Percentiles rank a stretch among this genome's conserved stretches.
These are phyloP conservation scores for Xylariaceae sp. DNA, from an alignment of 2,329 filamentous ascomycete genomes.

Conservation along the genomic window DNA sequence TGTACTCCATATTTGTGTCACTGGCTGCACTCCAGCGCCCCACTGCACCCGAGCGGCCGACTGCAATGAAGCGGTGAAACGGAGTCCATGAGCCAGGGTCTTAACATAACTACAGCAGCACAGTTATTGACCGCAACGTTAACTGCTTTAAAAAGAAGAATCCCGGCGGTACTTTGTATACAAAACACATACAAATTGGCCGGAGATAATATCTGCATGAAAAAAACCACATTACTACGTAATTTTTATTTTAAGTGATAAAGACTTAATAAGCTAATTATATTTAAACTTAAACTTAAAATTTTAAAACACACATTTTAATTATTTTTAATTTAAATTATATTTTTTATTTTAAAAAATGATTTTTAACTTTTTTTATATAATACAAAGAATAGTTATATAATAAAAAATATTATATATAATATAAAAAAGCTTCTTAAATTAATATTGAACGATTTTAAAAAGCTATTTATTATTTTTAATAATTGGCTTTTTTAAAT, in stretches of 20 bases:
- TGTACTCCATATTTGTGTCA: too few species aligned
- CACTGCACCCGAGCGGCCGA: too few species aligned
- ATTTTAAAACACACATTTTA: not conserved
- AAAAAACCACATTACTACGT: not conserved
- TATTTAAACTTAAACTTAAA: not conserved
- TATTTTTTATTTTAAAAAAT: too few species aligned
- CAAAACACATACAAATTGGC: too few species aligned
- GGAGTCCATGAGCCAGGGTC: too few species aligned
- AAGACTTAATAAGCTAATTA: not conserved
- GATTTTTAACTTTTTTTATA: not conserved
- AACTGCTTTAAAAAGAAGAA: too few species aligned
- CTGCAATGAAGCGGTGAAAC: too few species aligned
- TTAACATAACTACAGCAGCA: too few species aligned
- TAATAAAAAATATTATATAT: not conserved
- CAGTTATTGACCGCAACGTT: too few species aligned
- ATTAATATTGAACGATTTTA: not conserved
- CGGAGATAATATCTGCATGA: too few species aligned
- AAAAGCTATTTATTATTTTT: not conserved
- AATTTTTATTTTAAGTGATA: not conserved
- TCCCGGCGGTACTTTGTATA: too few species aligned
- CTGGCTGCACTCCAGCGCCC: too few species aligned
- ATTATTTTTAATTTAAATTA: not conserved
- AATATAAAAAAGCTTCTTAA: not conserved
- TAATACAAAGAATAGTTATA: not conserved
- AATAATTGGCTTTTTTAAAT: not conserved